Conservation (phyloP, 352 stramenopile species). For the Halophytophthora batemanensis region DNA sequence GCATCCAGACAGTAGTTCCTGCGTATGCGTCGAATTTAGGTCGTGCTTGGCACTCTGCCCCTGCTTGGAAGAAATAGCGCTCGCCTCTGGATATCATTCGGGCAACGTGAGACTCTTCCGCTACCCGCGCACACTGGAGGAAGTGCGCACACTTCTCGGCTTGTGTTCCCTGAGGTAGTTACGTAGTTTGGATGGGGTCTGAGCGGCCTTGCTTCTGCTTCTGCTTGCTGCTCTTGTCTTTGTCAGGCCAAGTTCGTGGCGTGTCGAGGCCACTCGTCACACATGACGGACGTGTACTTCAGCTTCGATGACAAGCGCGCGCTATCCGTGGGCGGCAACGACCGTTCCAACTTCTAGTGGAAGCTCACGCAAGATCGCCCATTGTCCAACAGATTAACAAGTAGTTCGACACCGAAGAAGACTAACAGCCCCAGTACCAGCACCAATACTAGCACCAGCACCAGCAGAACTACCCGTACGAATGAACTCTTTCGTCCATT, state of each 20-base stretch:
- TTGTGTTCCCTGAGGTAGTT: too few species aligned
- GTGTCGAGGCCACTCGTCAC: slow-evolving; percentile 67
- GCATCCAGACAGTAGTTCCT: too few species aligned
- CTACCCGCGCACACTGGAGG: slow-evolving; percentile 74
- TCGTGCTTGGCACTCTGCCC: too few species aligned
- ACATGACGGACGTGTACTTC: slow-evolving; percentile 82
- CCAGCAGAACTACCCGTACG: too few species aligned
- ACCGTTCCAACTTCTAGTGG: slow-evolving; percentile 87
- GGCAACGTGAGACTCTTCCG: slow-evolving; percentile 86
- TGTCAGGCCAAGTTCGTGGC: slow-evolving; percentile 48
- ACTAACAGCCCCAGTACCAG: too few species aligned
- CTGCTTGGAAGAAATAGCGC: too few species aligned
- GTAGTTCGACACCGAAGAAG: neutral
- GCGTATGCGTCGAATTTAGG: too few species aligned
- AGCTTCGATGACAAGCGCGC: slow-evolving; percentile 81
- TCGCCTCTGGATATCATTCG: slow-evolving; percentile 81
- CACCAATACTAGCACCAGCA: too few species aligned
- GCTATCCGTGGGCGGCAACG: slow-evolving; percentile 78
- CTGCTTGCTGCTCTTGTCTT: neutral
- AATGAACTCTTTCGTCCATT: too few species aligned
- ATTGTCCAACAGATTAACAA: neutral
- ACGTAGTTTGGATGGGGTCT: neutral
- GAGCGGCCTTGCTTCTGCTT: neutral
- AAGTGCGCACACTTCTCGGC: slow-evolving; percentile 27
- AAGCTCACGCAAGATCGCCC: slow-evolving; percentile 46